These are phyloP conservation scores for Cercospora berteroae DNA, from an alignment of 2,329 filamentous ascomycete species.

Conservation along the genomic window DNA sequence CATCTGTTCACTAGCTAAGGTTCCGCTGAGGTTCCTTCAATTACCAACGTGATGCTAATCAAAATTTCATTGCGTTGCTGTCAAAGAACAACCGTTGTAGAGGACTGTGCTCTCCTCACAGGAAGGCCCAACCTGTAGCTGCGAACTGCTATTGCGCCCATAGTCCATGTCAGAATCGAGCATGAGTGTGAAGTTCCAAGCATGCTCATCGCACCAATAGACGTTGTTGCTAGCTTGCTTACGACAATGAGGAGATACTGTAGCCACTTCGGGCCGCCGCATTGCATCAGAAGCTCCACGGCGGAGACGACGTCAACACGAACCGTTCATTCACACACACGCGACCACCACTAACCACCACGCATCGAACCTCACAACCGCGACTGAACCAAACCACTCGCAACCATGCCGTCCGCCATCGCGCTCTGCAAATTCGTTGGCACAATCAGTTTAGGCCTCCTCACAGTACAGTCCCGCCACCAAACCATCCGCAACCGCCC, in stretches of 20 bases:
- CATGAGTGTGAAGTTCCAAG: neutral
- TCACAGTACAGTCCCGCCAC: constrained; percentile 26
- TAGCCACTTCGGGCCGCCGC: neutral
- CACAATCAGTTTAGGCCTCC: constrained; percentile 79
- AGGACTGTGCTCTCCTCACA: neutral
- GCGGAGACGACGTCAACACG: neutral
- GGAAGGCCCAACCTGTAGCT: neutral
- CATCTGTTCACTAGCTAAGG: too few species aligned
- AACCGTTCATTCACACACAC: neutral
- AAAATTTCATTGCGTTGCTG: neutral
- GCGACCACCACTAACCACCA: neutral
- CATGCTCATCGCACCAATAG: neutral
- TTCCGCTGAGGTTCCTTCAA: neutral
- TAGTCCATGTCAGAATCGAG: neutral
- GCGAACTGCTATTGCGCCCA: neutral
- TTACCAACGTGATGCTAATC: neutral
- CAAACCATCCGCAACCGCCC: neutral
- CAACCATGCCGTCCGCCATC: constrained; percentile 53
- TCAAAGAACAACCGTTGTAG: neutral
- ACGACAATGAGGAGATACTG: neutral
- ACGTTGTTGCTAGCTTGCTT: neutral
- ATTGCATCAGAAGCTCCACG: neutral
- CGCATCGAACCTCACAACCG: neutral
- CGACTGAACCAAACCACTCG: neutral
- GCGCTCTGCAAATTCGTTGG: constrained; percentile 88